These are phyloP conservation scores for Moesziomyces globuligerus DNA, from an alignment of 1,284 basidiomycete species.

Conservation along the genomic window DNA sequence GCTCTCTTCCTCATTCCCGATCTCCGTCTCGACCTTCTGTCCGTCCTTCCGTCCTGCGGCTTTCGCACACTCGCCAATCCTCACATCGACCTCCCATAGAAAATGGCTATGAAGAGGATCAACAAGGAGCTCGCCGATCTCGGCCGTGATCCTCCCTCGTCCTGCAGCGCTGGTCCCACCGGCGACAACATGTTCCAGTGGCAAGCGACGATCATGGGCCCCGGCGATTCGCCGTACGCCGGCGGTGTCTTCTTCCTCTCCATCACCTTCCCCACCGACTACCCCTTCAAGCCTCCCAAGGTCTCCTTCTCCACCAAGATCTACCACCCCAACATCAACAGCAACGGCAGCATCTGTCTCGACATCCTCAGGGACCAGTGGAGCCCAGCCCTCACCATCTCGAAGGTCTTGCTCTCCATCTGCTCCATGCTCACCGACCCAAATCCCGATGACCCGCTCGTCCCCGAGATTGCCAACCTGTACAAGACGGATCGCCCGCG, in stretches of 20 bases:
- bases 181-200: conserved; percentile 68
- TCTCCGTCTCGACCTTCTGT: no score
- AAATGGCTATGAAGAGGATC: conserved; percentile 67
- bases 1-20: no score
- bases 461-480: conserved; percentile 66
- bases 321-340: conserved; percentile 97
- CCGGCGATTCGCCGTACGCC: conserved; percentile 63
- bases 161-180: conserved; percentile 66
- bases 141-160: conserved; percentile 66
- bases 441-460: conserved; percentile 67
- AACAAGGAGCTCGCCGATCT: conserved; percentile 67
- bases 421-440: conserved; percentile 67
- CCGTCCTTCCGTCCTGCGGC: no score
- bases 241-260: conserved; percentile 65
- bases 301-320: conserved; percentile 95
- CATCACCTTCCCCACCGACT: conserved; percentile 76
- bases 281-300: conserved; percentile 81
- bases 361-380: conserved; percentile 90
- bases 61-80: no score
- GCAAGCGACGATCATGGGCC: conserved; percentile 68
- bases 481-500: conserved; percentile 66
- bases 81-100: conserved; percentile 16
- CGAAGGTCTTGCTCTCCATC: conserved; percentile 74
- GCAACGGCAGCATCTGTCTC: conserved; percentile 96
- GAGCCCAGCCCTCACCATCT: conserved; percentile 91